Evolutionary conservation across 148 eudicot species (phyloP), one percentile per base, ranked within the genome.

Genomic region (Rhododendron simsii): DNA sequence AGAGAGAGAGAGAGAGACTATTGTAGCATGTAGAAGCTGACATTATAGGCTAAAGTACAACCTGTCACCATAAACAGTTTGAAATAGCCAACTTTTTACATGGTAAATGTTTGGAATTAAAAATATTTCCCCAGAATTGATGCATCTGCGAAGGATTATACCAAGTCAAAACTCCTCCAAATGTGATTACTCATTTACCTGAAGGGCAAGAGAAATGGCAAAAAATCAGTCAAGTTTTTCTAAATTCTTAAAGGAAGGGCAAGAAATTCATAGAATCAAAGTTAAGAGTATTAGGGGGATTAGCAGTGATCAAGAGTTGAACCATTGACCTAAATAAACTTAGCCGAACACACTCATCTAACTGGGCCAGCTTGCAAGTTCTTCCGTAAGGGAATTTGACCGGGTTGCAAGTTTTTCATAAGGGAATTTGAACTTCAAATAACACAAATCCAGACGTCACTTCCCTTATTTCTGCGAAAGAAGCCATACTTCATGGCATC

Each of bases 181-280:
- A 57, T 13, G 21, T 12, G 50, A 51, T 11, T 57, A 30, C 18
- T 61, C 51, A 82, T 82, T 82, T 82, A 61, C 84, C 84, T 82
- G 84, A 21, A 39, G 33, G 20, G 65, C 28, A 82, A 39, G 20
- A 82, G 23, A 61, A 39, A 35, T 39, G 6, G 16, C 30, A 59
- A 51, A 11, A 51, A 28, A 23, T 30, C 0, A 14, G 5, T 5
- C 45, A 69, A 59, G 21, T 82, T 39, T 23, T 21, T 81, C 16
- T 3, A 9, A 59, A 57, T 51, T 20, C 4, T 12, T 28, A 0
- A 26, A 28, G 37, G 16, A 8, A 8, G 7, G 10, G 30, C 1
- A 11, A 69, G 0, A 12, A 69, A 69, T 28, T 69, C 37, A 4
- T 12, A 65, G 1, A 65, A 65, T 26, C 1, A 6, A 16, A 57